phyloP scores from a whole-genome alignment of 768 basidiomycete genomes.

The Mycena leptocephala region DNA sequence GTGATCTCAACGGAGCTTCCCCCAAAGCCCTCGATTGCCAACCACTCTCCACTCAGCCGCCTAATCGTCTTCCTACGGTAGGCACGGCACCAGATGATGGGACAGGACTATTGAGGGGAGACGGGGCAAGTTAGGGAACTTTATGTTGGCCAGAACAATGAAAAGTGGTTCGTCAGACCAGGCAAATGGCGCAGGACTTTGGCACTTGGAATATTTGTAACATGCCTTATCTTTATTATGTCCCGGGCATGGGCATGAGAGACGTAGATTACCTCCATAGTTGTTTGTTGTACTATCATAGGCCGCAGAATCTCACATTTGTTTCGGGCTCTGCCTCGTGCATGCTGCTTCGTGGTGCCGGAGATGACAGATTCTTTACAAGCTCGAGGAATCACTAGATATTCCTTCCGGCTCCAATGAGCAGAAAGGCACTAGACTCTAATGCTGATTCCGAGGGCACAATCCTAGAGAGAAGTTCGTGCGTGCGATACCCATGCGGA shows the following conservation, averaged over 20 bases:
- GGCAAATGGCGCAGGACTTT: too few species aligned
- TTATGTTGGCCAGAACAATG: background rate
- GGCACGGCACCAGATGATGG: background rate
- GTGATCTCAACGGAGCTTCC: background rate
- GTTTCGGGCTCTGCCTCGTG: too few species aligned
- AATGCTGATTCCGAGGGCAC: too few species aligned
- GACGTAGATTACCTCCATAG: background rate
- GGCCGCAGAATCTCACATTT: too few species aligned
- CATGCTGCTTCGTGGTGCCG: too few species aligned
- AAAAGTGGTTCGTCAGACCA: background rate
- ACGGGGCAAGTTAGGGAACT: background rate
- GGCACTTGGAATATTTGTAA: background rate
- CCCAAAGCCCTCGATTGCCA: background rate
- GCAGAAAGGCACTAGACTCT: too few species aligned
- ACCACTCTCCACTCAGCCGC: background rate
- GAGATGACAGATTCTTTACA: too few species aligned
- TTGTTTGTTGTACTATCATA: background rate
- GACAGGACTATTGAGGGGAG: background rate
- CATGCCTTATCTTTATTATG: background rate
- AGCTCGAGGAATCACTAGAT: too few species aligned
- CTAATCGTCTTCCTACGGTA: background rate
- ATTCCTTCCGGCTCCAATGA: too few species aligned
- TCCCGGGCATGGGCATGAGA: background rate
- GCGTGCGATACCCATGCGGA: too few species aligned
- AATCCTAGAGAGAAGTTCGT: too few species aligned